A percentile compares a stretch with the other conserved stretches of the same genome.
Conservation (phyloP, 345 rosid species). For the Abelmoschus esculentus region DNA sequence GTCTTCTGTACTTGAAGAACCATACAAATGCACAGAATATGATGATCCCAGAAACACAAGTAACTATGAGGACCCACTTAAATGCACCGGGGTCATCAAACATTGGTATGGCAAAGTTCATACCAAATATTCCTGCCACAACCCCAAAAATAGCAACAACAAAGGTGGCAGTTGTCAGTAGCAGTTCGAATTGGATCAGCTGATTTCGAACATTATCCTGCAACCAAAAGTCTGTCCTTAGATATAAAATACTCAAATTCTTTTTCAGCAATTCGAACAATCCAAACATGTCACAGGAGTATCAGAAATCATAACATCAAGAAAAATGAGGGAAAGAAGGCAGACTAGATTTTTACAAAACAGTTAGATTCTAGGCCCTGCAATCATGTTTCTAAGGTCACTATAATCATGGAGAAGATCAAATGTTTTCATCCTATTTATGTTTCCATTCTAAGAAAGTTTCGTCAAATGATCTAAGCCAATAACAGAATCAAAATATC, state of each 20-base stretch:
- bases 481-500: not conserved
- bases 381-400: not conserved
- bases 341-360: not conserved
- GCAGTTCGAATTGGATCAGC: conserved; percentile 91
- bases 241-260: not conserved
- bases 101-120: conserved; percentile 68
- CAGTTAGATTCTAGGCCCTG: not conserved
- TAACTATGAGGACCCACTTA: conserved; percentile 77
- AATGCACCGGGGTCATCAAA: conserved; percentile 66
- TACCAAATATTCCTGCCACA: conserved; percentile 93
- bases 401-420: not conserved
- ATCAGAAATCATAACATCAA: not conserved
- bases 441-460: not conserved
- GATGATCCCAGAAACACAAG: conserved; percentile 51
- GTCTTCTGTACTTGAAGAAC: conserved; percentile 88
- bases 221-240: conserved; percentile 11
- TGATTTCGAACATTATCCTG: conserved; percentile 98
- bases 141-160: conserved; percentile 96
- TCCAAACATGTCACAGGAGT: not conserved
- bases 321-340: not conserved
- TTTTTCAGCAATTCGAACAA: not conserved
- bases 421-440: not conserved
- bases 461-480: not conserved
- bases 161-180: conserved; percentile 84
- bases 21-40: conserved; percentile 75